phyloP scores from a whole-genome alignment of 345 rosid genomes.

The Brassica napus region Da-Ae NC_063448.1:51571501-51572000 shows the following conservation, averaged over 20 bases:
- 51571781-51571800: conserved; percentile 19
- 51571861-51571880: conserved; percentile 79
- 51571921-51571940: conserved; percentile 43
- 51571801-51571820: conserved; percentile 71
- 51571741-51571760: conserved; percentile 5
- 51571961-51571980: conserved; percentile 25
- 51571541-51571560: conserved; percentile 10
- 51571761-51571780: not conserved
- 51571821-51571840: conserved; percentile 74
- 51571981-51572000: conserved; percentile 14
- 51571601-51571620: not conserved
- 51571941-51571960: conserved; percentile 57
- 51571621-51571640: conserved; percentile 2
- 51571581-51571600: not conserved
- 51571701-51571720: not conserved
- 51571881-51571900: conserved; percentile 73
- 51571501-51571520: conserved; percentile 7
- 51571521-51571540: conserved; percentile 28
- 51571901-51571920: conserved; percentile 48
- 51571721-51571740: not conserved
- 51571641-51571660: conserved; percentile 1
- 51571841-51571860: conserved; percentile 85
- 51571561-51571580: conserved; percentile 6
- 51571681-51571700: not conserved
- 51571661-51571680: conserved; percentile 11